These are phyloP conservation scores for Candida wancherniae DNA, from an alignment of 805 yeast species.

Conservation along the genomic window DNA sequence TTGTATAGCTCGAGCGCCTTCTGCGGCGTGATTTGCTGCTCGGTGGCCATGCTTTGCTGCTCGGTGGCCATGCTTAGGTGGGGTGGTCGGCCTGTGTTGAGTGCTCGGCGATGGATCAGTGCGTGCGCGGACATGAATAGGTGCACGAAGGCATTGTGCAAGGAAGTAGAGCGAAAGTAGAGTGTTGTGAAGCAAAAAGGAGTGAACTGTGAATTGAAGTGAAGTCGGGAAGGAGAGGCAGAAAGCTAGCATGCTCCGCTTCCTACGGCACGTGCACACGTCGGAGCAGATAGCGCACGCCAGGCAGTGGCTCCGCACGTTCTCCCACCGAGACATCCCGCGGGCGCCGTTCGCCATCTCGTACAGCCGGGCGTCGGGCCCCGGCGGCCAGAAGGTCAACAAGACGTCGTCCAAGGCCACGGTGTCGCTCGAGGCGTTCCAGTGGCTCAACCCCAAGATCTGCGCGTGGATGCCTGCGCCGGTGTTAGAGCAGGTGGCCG, in stretches of 20 bases:
- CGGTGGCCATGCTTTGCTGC: constrained; percentile 21
- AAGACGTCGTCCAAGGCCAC: constrained; percentile 68
- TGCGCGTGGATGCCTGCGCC: constrained; percentile 58
- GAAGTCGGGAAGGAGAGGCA: too few species aligned
- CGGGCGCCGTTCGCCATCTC: constrained; percentile 37
- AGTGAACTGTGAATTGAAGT: too few species aligned
- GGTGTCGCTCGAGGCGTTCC: constrained; percentile 38
- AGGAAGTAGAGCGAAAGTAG: too few species aligned
- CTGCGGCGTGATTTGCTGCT: constrained; percentile 36
- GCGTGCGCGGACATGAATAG: too few species aligned
- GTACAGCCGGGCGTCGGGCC: constrained; percentile 67
- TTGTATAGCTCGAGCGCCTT: constrained; percentile 57
- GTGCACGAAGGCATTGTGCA: too few species aligned
- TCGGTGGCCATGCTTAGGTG: too few species aligned
- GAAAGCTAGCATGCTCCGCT: too few species aligned
- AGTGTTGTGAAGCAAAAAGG: too few species aligned
- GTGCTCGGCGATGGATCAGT: too few species aligned
- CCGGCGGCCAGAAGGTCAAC: constrained; percentile 87
- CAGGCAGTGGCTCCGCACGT: constrained; percentile 39
- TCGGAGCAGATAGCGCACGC: constrained; percentile 22
- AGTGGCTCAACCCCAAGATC: constrained; percentile 39
- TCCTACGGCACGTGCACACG: constrained; percentile 2
- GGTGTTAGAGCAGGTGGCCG: constrained; percentile 38
- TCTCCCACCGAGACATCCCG: constrained; percentile 38
- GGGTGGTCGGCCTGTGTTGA: too few species aligned